Base-by-base conservation (phyloP, 139 green algal genomes). In the Zygnema cylindricum region DNA sequence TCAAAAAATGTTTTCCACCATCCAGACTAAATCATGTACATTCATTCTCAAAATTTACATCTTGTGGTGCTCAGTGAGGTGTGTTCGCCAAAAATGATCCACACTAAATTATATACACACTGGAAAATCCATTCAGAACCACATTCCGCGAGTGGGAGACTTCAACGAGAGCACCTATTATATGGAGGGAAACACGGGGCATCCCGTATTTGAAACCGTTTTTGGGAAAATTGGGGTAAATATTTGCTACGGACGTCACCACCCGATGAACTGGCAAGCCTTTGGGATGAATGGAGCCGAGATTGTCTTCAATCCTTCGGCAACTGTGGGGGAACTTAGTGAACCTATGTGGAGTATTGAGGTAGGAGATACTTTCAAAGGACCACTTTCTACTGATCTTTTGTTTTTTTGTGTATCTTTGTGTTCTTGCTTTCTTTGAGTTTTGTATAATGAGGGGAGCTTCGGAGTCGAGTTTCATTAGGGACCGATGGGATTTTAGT, bases 81-180 rank as follows among this genome's bases (percentile, higher is more conserved):
- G n/a, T n/a, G n/a, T n/a, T n/a, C n/a, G n/a, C n/a, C n/a, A n/a
- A n/a, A n/a, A n/a, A n/a, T n/a, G n/a, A n/a, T n/a, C n/a, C n/a
- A n/a, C n/a, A n/a, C n/a, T n/a, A n/a, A n/a, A n/a, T n/a, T n/a
- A n/a, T n/a, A n/a, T n/a, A n/a, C n/a, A n/a, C n/a, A n/a, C n/a
- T n/a, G n/a, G n/a, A n/a, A n/a, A n/a, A n/a, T n/a, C n/a, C n/a
- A n/a, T 49, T 11, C 73, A 89, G 96, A 99, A 99, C 90, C 97
- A 99, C 94, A 99, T 99, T 73, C 97, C 97, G 0, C 93, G 97
- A 32, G 96, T 99, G 21, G 96, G 96, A 41, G 96, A 99, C 91
- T 99, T 99, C 91, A 98, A 99, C 87, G 97, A 99, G 93, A 95
- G 88, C 79, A 97, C 95, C 11, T 99, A 99, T 93, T 99, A 99